Evolutionary conservation across 371 early-diverging fungal species (phyloP).

Genomic region (Syncephalastrum racemosum): DNA sequence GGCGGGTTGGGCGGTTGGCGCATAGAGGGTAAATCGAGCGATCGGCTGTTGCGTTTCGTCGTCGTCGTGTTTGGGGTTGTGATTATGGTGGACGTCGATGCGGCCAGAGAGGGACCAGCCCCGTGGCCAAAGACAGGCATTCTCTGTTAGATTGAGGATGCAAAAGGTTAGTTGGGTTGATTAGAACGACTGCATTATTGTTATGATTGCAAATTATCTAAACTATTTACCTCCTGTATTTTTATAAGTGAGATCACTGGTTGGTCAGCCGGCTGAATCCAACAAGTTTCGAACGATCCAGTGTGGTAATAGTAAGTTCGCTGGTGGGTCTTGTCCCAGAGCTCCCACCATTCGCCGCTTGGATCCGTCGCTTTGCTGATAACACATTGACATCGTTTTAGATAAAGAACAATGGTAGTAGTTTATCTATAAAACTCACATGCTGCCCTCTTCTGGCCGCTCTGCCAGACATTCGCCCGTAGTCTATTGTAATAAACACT

Average conservation of each 20-base stretch:
- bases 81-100: no score
- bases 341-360: conserved; percentile 93
- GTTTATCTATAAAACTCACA: conserved; percentile 38
- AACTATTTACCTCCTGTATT: conserved; percentile 49
- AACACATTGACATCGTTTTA: neutral
- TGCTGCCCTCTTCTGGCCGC: conserved; percentile 37
- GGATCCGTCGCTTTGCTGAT: conserved; percentile 42
- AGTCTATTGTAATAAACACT: conserved; percentile 16
- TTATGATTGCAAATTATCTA: no score
- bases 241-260: conserved; percentile 75
- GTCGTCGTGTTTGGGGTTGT: neutral
- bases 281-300: conserved; percentile 78
- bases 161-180: no score
- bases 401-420: conserved; percentile 8
- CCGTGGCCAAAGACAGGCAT: conserved; percentile 1
- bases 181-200: no score
- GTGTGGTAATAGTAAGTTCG: conserved; percentile 91
- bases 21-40: conserved; percentile 27
- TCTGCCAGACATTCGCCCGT: conserved; percentile 64
- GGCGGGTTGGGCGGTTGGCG: conserved; percentile 9
- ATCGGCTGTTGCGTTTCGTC: conserved; percentile 35
- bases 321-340: conserved; percentile 81
- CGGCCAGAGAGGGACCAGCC: conserved; percentile 4
- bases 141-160: no score
- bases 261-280: conserved; percentile 75